Conservation (phyloP, 805 yeast species). For the Monosporozyma unispora region DNA sequence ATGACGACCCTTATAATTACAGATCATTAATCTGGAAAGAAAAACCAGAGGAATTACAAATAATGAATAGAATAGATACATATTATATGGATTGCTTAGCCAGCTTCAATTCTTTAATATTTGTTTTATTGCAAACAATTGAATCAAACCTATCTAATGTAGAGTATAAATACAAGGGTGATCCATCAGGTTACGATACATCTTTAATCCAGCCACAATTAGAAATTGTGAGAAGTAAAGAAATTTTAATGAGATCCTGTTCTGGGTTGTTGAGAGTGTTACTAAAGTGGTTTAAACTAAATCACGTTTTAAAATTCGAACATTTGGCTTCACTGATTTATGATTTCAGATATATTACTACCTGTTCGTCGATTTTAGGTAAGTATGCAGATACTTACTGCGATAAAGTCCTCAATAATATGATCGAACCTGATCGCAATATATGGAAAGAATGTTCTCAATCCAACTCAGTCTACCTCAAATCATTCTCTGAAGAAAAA, state of each 20-base stretch:
- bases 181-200: slow-evolving; percentile 3
- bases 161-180: slow-evolving; percentile 14
- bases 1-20: slow-evolving; percentile 28
- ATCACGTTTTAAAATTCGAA: slow-evolving; percentile 73
- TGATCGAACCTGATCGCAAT: slow-evolving; percentile 11
- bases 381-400: slow-evolving; percentile 23
- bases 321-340: slow-evolving; percentile 61
- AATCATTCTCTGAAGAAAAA: not conserved
- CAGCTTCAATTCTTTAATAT: slow-evolving; percentile 52
- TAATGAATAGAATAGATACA: slow-evolving; percentile 46
- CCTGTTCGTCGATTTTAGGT: slow-evolving; percentile 19
- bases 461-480: slow-evolving; percentile 10
- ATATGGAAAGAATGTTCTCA: slow-evolving; percentile 26
- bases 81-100: slow-evolving; percentile 48
- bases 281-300: slow-evolving; percentile 68
- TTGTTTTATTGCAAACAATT: slow-evolving; percentile 56
- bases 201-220: slow-evolving; percentile 26
- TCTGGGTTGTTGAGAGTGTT: slow-evolving; percentile 45
- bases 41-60: slow-evolving; percentile 21
- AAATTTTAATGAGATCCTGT: slow-evolving; percentile 50
- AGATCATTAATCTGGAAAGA: slow-evolving; percentile 8
- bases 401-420: slow-evolving; percentile 26
- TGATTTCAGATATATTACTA: slow-evolving; percentile 52
- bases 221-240: slow-evolving; percentile 54
- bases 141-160: slow-evolving; percentile 37